Conservation (phyloP, 331 rosid genomes). For the Quercus phellos region DNA sequence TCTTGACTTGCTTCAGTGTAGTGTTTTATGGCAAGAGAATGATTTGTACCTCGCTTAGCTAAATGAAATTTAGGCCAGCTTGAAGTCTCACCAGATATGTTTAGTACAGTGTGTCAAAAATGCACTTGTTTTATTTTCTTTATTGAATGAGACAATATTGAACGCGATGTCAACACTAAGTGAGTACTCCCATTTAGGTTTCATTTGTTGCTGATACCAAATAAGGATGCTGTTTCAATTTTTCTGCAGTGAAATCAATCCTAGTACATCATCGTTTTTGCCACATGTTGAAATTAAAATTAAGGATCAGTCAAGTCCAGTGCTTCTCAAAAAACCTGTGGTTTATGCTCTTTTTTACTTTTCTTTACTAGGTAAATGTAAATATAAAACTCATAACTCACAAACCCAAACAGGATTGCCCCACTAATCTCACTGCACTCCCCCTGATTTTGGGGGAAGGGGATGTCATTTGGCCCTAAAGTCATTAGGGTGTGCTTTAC, state of each 20-base stretch:
- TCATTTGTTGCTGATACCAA: neutral
- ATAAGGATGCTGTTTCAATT: neutral
- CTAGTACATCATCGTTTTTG: neutral
- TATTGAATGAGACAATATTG: neutral
- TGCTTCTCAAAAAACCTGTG: neutral
- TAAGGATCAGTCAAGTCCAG: neutral
- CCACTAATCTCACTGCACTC: too few relatives aligned
- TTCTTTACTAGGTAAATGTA: neutral
- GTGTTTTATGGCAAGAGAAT: neutral
- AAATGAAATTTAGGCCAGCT: neutral
- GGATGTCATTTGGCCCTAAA: too few relatives aligned
- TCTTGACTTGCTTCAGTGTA: neutral
- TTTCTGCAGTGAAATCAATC: neutral
- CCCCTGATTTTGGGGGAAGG: too few relatives aligned
- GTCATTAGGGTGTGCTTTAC: too few relatives aligned
- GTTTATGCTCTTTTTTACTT: neutral
- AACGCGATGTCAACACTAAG: too few relatives aligned
- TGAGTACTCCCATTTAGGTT: neutral
- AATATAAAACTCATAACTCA: too few relatives aligned
- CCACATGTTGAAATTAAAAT: too few relatives aligned
- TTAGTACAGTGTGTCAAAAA: neutral
- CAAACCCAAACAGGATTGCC: neutral
- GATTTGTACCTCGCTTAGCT: neutral
- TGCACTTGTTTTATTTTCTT: too few relatives aligned
- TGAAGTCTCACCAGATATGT: neutral